A percentile compares a stretch with the other conserved stretches of the same genome.
phyloP scores from a whole-genome alignment of 2,329 filamentous ascomycete genomes.

The Ilyonectria sp. region DNA sequence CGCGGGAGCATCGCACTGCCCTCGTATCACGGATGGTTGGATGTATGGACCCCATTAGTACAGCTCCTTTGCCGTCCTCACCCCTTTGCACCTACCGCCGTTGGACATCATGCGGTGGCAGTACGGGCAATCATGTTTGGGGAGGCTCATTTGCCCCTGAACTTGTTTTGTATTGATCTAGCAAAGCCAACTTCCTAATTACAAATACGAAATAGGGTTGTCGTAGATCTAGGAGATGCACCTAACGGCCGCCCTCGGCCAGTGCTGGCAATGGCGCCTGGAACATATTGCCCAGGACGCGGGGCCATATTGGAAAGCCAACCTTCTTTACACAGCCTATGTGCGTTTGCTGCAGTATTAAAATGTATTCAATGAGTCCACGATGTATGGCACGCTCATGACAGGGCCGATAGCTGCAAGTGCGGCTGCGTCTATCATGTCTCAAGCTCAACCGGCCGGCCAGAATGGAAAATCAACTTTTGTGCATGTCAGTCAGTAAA shows the following conservation, averaged over 20 bases:
- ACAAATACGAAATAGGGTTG: slow-evolving; percentile 42
- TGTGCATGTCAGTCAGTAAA: slow-evolving; percentile 41
- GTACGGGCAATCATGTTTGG: neutral
- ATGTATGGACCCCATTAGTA: neutral
- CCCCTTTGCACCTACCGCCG: neutral
- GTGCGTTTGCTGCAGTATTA: slow-evolving; percentile 24
- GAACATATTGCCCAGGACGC: neutral
- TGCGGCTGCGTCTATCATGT: slow-evolving; percentile 8
- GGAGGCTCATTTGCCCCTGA: slow-evolving; percentile 33
- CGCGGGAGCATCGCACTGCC: neutral
- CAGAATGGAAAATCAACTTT: slow-evolving; percentile 35
- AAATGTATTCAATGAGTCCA: slow-evolving; percentile 18
- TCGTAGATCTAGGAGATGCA: slow-evolving; percentile 35
- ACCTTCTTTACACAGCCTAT: slow-evolving; percentile 16
- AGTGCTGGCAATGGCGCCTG: slow-evolving; percentile 2
- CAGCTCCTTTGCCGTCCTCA: neutral
- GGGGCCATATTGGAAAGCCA: slow-evolving; percentile 4
- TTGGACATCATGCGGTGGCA: neutral
- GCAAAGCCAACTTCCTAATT: slow-evolving; percentile 48
- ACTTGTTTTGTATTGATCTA: slow-evolving; percentile 51
- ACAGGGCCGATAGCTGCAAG: slow-evolving; percentile 8
- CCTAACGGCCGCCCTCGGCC: slow-evolving; percentile 1
- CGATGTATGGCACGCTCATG: slow-evolving; percentile 3
- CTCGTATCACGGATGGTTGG: neutral
- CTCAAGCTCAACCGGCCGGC: slow-evolving; percentile 5